Evolutionary conservation across 2,329 filamentous ascomycete species (phyloP), one percentile per base, ranked within the genome.

Genomic region (Penicillium olsonii): DNA sequence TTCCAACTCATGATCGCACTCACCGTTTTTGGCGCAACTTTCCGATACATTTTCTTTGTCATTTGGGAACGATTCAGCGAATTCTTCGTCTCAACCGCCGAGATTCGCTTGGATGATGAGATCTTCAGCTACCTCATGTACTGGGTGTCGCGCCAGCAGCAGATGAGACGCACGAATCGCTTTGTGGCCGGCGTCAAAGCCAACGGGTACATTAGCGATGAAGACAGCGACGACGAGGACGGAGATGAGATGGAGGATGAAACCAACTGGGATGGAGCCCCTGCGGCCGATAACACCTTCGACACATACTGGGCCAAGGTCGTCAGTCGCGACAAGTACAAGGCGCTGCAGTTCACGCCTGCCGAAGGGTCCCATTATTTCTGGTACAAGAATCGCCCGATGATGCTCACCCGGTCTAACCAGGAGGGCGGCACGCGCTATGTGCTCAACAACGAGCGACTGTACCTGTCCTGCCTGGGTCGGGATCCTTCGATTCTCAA

Each of bases 51-150:
- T 37, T 41, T 76, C 45, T 66, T 72, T 2, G 78, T 76, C 57
- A 49, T 81, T 11, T 79, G 75, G 71, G 64, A 67, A 1, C 66
- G 78, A 33, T 55, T 84, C 24, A 74, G 80, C 35, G 60, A 71
- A 5, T 73, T 87, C 59, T 78, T 86, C 58, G 84, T 87, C 75
- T 86, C 82, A 3, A 82, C 79, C 1, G 84, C 85, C 15, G 82
- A 85, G 57, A 81, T 90, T 33, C 79, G 84, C 37, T 78, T 82
- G 22, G 84, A 88, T 49, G 87, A 90, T 59, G 86, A 89, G 64
- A 82, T 87, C 48, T 89, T 87, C 72, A 85, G 85, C 62, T 87
- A 87, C 61, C 62, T 88, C 34, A 87, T 88, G 84, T 77, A 76
- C 20, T 89, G 86, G 86, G 78, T 88, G 2, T 78, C 84, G 2